phyloP scores from a whole-genome alignment of 1,284 basidiomycete genomes.

The Ganoderma meredithae region DNA sequence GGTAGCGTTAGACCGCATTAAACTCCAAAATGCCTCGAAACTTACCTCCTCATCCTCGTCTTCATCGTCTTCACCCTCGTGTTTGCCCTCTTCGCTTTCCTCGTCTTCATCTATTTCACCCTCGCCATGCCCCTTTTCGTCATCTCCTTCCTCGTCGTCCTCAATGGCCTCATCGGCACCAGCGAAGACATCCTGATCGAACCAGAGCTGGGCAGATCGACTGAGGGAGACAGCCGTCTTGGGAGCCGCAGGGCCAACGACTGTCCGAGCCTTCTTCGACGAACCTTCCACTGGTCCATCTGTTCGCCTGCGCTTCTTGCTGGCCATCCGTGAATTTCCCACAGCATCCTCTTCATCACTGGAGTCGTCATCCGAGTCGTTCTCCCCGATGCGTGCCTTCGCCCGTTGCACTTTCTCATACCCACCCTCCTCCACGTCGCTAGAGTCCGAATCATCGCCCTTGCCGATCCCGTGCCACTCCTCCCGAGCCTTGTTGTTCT shows the following conservation, averaged over 20 bases:
- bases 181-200: conserved; percentile 93
- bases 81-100: conserved; percentile 19
- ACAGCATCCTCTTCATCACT: conserved; percentile 61
- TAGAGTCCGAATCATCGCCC: conserved; percentile 48
- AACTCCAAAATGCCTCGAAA: not conserved
- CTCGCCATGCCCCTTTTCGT: conserved; percentile 42
- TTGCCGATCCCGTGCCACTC: conserved; percentile 82
- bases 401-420: conserved; percentile 76
- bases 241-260: conserved; percentile 49
- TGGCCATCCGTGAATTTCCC: conserved; percentile 46
- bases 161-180: conserved; percentile 67
- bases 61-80: conserved; percentile 3
- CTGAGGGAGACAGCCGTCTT: conserved; percentile 47
- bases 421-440: conserved; percentile 67
- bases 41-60: conserved; percentile 28
- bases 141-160: conserved; percentile 47
- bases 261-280: conserved; percentile 49
- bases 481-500: conserved; percentile 70
- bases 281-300: conserved; percentile 40
- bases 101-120: conserved; percentile 39
- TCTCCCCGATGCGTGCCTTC: conserved; percentile 65
- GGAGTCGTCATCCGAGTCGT: conserved; percentile 47
- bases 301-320: conserved; percentile 53
- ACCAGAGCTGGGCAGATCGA: conserved; percentile 82
- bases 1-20: conserved; percentile 20